Evolutionary conservation across 768 basidiomycete genomes (phyloP).

Genomic region (Cytidiella melzeri): DNA sequence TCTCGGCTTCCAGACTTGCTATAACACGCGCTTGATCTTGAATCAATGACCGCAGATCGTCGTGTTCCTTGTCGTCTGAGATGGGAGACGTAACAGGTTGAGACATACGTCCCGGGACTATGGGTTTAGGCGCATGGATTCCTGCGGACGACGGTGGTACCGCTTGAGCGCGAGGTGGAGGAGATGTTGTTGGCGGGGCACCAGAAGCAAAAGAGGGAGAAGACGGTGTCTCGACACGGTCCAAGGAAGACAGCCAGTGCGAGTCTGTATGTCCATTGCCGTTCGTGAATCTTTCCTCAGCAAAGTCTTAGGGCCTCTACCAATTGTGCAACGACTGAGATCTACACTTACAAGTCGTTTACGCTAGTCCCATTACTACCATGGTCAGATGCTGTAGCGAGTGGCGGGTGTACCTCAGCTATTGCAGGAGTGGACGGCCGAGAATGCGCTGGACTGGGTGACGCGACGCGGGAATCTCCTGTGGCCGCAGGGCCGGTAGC

Average conservation of each 20-base stretch:
- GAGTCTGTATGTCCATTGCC: conserved; percentile 30
- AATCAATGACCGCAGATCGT: conserved; percentile 27
- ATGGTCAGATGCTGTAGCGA: conserved; percentile 10
- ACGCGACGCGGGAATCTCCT: conserved; percentile 32
- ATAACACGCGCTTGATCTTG: conserved; percentile 70
- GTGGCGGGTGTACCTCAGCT: conserved; percentile 16
- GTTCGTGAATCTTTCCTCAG: conserved; percentile 35
- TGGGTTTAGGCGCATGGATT: conserved; percentile 1
- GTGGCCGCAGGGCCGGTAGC: conserved; percentile 32
- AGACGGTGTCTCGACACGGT: conserved; percentile 32
- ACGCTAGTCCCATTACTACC: conserved; percentile 22
- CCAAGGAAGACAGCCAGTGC: conserved; percentile 60
- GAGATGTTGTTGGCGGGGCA: conserved; percentile 20
- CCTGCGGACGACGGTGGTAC: conserved; percentile 2
- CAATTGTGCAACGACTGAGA: too few species aligned
- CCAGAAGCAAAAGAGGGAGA: conserved; percentile 26
- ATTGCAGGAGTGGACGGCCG: conserved; percentile 27
- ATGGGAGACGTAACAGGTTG: conserved; percentile 17
- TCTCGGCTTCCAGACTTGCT: conserved; percentile 56
- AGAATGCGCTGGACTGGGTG: conserved; percentile 42
- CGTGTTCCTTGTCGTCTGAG: conserved; percentile 14
- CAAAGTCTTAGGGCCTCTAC: background rate
- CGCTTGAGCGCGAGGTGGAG: conserved; percentile 8
- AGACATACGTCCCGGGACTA: conserved; percentile 9
- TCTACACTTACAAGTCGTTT: conserved; percentile 58